Conservation (phyloP, 2,329 filamentous ascomycete species). For the Fusarium sp. region DNA sequence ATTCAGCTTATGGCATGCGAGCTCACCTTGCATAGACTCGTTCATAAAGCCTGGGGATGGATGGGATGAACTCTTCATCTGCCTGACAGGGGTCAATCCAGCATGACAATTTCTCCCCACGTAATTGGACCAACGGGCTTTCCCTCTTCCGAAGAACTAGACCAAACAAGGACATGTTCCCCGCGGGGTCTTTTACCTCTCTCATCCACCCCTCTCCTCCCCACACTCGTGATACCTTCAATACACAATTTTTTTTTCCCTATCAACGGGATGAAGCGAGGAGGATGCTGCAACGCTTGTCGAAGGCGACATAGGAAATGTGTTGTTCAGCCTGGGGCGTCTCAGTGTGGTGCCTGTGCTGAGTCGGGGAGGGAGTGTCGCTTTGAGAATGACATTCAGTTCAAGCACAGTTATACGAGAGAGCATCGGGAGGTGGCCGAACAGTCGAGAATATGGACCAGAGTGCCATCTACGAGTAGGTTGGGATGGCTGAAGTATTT, state of each 20-base stretch:
- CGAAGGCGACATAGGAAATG: conserved; percentile 25
- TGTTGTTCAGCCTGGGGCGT: conserved; percentile 14
- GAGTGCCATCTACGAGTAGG: not conserved
- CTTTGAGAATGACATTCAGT: conserved; percentile 24
- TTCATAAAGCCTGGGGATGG: not conserved
- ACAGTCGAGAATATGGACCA: not conserved
- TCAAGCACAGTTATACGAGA: conserved; percentile 20
- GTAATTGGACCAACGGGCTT: not conserved
- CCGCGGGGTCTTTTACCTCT: conserved; percentile 4
- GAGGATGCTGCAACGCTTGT: conserved; percentile 22
- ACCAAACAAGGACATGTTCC: conserved; percentile 1
- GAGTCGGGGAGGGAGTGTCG: conserved; percentile 21
- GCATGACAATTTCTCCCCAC: not conserved
- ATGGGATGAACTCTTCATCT: not conserved
- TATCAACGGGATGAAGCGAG: conserved; percentile 20
- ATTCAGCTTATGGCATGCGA: not conserved
- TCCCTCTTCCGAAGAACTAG: not conserved
- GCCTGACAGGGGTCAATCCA: not conserved
- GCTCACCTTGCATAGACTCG: not conserved
- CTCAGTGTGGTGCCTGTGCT: conserved; percentile 17
- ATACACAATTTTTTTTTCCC: not conserved
- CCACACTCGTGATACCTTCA: not conserved
- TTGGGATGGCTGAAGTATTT: not conserved
- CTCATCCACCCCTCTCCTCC: not conserved
- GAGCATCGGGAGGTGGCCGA: not conserved